These are phyloP conservation scores for Aspergillus cavernicola DNA, from an alignment of 495 filamentous ascomycete genomes.

Conservation along the genomic window DNA sequence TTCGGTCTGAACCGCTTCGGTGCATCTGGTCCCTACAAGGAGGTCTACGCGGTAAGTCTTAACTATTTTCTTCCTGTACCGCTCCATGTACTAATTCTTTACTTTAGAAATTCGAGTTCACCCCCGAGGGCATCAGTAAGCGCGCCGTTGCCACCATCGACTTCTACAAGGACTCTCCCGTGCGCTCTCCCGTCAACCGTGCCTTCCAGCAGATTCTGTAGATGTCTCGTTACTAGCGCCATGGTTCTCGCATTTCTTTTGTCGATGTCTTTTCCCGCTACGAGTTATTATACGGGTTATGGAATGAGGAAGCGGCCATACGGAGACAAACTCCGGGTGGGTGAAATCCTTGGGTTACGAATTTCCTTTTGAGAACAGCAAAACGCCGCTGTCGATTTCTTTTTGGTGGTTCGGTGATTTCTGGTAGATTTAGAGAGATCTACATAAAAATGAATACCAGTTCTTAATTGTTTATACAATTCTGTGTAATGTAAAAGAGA, in stretches of 20 bases:
- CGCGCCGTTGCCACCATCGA: conserved; percentile 85
- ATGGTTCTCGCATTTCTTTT: conserved; percentile 12
- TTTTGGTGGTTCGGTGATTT: conserved; percentile 1
- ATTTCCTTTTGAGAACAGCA: conserved; percentile 12
- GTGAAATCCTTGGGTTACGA: conserved; percentile 16
- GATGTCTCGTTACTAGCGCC: conserved; percentile 16
- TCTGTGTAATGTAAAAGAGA: background rate
- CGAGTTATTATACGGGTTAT: conserved; percentile 20
- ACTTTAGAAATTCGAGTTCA: conserved; percentile 99
- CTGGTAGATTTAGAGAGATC: conserved; percentile 25
- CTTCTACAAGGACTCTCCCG: conserved; percentile 90
- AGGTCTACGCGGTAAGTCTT: conserved; percentile 83
- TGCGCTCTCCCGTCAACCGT: conserved; percentile 93
- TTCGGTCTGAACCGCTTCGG: conserved; percentile 98
- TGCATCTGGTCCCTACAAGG: conserved; percentile 93
- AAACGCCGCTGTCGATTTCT: conserved; percentile 12
- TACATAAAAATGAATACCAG: conserved; percentile 18
- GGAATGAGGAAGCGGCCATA: conserved; percentile 13
- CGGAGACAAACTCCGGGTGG: conserved; percentile 20
- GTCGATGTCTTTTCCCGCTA: conserved; percentile 8
- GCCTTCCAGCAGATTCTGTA: conserved; percentile 55
- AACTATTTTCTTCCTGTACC: background rate
- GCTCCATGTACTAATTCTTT: conserved; percentile 19
- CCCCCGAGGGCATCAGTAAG: conserved; percentile 91
- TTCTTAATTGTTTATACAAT: conserved; percentile 1